Conservation (phyloP, 2,329 filamentous ascomycete genomes). For the Cordyceps javanica region DNA sequence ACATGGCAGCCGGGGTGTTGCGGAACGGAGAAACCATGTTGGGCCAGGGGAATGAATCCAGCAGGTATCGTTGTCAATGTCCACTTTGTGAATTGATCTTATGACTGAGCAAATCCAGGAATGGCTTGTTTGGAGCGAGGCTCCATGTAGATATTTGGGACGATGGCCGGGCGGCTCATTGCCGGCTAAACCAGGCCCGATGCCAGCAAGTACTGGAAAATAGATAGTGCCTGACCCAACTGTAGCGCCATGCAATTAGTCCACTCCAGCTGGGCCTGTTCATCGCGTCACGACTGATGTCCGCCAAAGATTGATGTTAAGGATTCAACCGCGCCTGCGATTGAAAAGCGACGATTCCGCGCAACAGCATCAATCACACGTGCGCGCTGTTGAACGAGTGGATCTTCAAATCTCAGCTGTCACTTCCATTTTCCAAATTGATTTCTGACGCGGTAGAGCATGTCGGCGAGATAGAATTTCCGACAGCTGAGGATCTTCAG, state of each 20-base stretch:
- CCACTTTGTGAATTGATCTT: not conserved
- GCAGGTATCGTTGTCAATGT: not conserved
- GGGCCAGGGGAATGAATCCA: not conserved
- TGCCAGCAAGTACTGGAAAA: not conserved
- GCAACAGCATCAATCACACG: not conserved
- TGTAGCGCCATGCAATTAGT: not conserved
- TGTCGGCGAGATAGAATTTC: slow-evolving; percentile 8
- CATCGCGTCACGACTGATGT: slow-evolving; percentile 3
- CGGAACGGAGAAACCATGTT: not conserved
- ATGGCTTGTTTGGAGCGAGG: not conserved
- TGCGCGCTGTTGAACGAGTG: not conserved
- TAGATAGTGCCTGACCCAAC: not conserved
- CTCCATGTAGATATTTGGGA: not conserved
- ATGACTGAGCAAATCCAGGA: not conserved
- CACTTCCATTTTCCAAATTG: not conserved
- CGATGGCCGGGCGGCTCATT: slow-evolving; percentile 7
- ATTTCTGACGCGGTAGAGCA: not conserved
- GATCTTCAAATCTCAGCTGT: too few relatives aligned
- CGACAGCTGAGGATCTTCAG: slow-evolving; percentile 3
- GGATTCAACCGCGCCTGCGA: not conserved
- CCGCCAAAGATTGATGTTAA: slow-evolving; percentile 8
- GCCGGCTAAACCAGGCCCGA: slow-evolving; percentile 6
- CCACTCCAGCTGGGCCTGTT: not conserved
- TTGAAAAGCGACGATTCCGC: slow-evolving; percentile 3
- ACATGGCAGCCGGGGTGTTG: slow-evolving; percentile 1